Conservation (phyloP, 208 protist genomes). For the Trypanosoma brucei region DNA sequence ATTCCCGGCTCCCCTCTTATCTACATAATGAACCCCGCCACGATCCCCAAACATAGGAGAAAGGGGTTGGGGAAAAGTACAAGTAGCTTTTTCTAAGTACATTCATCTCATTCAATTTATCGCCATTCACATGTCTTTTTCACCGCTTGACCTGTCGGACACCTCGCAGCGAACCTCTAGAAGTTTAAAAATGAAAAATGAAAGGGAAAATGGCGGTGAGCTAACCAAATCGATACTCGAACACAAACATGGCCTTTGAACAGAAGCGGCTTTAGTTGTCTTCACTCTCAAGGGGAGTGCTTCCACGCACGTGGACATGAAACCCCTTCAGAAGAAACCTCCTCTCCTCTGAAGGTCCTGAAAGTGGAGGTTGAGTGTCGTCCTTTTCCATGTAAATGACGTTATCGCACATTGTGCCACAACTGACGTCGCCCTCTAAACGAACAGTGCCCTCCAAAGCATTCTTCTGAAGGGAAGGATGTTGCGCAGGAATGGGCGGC, state of each 20-base stretch:
- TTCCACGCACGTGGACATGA: constrained; percentile 19
- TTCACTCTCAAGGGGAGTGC: constrained; percentile 8
- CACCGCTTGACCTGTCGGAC: too few relatives aligned
- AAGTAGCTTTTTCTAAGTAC: too few relatives aligned
- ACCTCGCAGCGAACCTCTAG: too few relatives aligned
- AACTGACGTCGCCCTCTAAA: constrained; percentile 60
- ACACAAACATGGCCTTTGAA: neutral
- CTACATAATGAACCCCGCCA: too few relatives aligned
- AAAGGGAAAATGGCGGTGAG: too few relatives aligned
- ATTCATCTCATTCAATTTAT: too few relatives aligned
- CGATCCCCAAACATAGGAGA: too few relatives aligned
- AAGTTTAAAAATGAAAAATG: too few relatives aligned
- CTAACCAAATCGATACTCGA: neutral
- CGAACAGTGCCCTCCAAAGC: constrained; percentile 57
- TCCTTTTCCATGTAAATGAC: constrained; percentile 44
- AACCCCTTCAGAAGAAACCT: constrained; percentile 24
- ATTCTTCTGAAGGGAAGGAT: constrained; percentile 53
- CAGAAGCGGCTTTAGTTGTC: constrained; percentile 4
- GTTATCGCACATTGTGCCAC: constrained; percentile 65
- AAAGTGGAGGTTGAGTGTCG: constrained; percentile 7
- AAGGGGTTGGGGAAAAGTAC: too few relatives aligned
- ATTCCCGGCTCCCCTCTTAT: too few relatives aligned
- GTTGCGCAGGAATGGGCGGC: constrained; percentile 38
- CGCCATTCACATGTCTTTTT: too few relatives aligned
- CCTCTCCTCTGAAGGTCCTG: constrained; percentile 17